Percentiles rank a stretch among this genome's conserved stretches.
These are phyloP conservation scores for Akanthomyces lecanii DNA, from an alignment of 2,329 filamentous ascomycete species.

Conservation along the genomic window DNA sequence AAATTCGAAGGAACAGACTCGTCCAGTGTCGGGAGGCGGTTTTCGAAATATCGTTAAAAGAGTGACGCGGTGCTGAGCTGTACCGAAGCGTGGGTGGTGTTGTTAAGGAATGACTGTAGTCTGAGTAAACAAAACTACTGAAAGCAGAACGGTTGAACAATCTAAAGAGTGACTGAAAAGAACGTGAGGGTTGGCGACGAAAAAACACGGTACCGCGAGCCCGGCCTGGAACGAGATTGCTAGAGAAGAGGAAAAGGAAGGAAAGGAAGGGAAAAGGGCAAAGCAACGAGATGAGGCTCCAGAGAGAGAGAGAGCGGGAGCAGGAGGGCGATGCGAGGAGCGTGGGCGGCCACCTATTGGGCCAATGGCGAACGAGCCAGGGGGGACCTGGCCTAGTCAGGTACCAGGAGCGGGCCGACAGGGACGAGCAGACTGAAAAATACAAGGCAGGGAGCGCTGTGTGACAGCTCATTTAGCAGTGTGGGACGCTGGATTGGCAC, in stretches of 20 bases:
- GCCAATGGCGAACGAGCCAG: not conserved
- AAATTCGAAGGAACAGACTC: not conserved
- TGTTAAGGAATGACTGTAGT: conserved; percentile 16
- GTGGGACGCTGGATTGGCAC: not conserved
- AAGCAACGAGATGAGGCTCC: conserved; percentile 5
- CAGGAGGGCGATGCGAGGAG: not conserved
- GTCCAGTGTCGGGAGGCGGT: conserved; percentile 2
- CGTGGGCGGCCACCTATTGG: not conserved
- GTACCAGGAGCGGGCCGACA: conserved; percentile 7
- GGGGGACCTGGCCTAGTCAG: not conserved
- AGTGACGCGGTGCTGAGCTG: conserved; percentile 11
- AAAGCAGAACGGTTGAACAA: not conserved
- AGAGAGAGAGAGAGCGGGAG: not conserved
- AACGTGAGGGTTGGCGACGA: not conserved
- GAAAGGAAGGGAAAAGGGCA: conserved; percentile 6
- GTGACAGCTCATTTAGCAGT: not conserved
- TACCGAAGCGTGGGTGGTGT: not conserved
- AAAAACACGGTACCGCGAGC: conserved; percentile 14
- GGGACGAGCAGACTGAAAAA: not conserved
- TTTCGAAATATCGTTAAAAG: conserved; percentile 3
- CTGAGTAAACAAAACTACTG: conserved; percentile 12
- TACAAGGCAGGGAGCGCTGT: not conserved
- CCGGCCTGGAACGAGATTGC: conserved; percentile 17
- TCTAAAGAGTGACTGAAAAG: conserved; percentile 15
- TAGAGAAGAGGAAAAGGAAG: conserved; percentile 1